phyloP scores from a whole-genome alignment of 768 basidiomycete genomes.

The Tylopilus cervinicoccineus region DNA sequence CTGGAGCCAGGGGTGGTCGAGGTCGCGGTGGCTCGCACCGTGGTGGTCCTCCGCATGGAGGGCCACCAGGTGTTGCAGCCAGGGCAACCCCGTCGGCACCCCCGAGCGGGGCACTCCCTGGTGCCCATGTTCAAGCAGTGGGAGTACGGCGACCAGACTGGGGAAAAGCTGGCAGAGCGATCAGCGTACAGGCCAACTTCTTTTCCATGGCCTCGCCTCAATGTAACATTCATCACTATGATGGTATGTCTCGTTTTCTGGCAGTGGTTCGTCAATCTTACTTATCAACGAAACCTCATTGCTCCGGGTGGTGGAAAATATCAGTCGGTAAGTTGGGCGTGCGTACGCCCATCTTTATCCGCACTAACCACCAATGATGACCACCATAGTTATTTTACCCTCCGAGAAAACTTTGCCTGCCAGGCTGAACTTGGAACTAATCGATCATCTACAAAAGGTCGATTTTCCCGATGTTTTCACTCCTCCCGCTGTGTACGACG shows the following conservation, averaged over 20 bases:
- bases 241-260: conserved; percentile 52
- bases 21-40: conserved; percentile 25
- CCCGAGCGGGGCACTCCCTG: conserved; percentile 32
- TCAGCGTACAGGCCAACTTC: conserved; percentile 52
- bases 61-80: conserved; percentile 19
- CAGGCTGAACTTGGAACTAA: conserved; percentile 65
- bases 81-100: conserved; percentile 20
- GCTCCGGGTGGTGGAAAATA: not conserved
- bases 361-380: conserved; percentile 13
- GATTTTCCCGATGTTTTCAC: conserved; percentile 65
- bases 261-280: conserved; percentile 3
- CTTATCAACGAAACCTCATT: conserved; percentile 18
- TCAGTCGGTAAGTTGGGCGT: conserved; percentile 20
- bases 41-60: conserved; percentile 30
- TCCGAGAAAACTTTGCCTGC: conserved; percentile 68
- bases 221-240: conserved; percentile 69
- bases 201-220: conserved; percentile 61
- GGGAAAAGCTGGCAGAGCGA: conserved; percentile 50
- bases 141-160: conserved; percentile 68
- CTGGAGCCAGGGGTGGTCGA: conserved; percentile 22
- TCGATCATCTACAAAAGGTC: conserved; percentile 55
- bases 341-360: not conserved
- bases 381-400: conserved; percentile 52
- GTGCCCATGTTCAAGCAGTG: conserved; percentile 44
- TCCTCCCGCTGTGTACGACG: conserved; percentile 73